A percentile compares a stretch with the other conserved stretches of the same genome.
Evolutionary conservation across 2,329 filamentous ascomycete genomes (phyloP).

Genomic region (Trichoderma endophyticum): DNA sequence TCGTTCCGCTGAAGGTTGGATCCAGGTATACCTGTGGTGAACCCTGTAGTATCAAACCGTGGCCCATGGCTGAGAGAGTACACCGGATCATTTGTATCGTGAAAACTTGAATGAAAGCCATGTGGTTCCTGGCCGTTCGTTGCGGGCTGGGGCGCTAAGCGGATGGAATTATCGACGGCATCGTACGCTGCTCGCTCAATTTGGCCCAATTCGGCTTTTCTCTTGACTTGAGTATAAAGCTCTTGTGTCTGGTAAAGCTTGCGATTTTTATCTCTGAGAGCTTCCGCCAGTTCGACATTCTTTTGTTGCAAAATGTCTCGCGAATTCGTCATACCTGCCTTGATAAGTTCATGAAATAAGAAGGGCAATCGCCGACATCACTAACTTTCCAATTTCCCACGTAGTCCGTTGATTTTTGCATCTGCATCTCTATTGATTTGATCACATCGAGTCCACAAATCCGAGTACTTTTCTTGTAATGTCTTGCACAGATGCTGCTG

Average conservation of each 20-base stretch:
- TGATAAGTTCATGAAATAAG: constrained; percentile 16
- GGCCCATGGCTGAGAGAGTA: constrained; percentile 20
- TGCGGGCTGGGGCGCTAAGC: constrained; percentile 19
- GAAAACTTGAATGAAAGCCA: not conserved
- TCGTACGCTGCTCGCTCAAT: constrained; percentile 54
- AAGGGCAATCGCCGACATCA: not conserved
- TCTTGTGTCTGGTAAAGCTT: constrained; percentile 67
- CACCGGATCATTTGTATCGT: not conserved
- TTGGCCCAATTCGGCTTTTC: constrained; percentile 52
- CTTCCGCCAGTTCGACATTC: constrained; percentile 66
- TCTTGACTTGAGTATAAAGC: constrained; percentile 59
- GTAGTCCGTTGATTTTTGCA: constrained; percentile 63
- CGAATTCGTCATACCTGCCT: constrained; percentile 54
- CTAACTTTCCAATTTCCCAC: constrained; percentile 62
- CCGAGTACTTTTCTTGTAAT: constrained; percentile 67
- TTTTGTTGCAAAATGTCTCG: constrained; percentile 64
- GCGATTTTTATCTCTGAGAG: constrained; percentile 67
- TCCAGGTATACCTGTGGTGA: constrained; percentile 22
- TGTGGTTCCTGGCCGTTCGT: constrained; percentile 7
- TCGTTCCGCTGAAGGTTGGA: constrained; percentile 15
- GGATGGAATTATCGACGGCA: constrained; percentile 32
- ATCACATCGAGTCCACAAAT: constrained; percentile 64
- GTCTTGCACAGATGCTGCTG: constrained; percentile 72
- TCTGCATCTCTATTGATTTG: constrained; percentile 74
- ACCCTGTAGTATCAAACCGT: constrained; percentile 22